Percentiles rank a stretch among this genome's conserved stretches.
phyloP scores from a whole-genome alignment of 2,329 filamentous ascomycete species.

The Botrytis cinerea region DNA sequence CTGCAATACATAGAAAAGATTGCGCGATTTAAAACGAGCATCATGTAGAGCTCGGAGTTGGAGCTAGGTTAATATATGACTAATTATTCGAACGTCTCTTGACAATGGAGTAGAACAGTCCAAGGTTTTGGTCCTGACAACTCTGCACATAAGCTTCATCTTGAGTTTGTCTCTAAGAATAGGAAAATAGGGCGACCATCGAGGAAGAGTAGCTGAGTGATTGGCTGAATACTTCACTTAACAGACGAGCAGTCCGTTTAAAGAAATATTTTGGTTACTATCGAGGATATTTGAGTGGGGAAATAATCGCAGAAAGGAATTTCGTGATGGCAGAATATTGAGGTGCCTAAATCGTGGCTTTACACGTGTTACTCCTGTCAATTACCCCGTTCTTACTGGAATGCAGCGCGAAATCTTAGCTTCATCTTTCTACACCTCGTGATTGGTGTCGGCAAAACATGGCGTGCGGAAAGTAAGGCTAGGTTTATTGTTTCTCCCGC shows the following conservation, averaged over 20 bases:
- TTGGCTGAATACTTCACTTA: too few species aligned
- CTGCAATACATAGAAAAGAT: neutral
- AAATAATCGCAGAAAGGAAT: too few species aligned
- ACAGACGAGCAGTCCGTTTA: too few species aligned
- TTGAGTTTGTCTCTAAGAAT: too few species aligned
- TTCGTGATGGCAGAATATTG: neutral
- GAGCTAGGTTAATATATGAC: neutral
- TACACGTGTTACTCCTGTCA: neutral
- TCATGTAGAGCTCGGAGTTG: neutral
- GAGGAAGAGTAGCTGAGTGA: too few species aligned
- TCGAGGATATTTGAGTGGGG: too few species aligned
- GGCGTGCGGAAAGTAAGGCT: neutral
- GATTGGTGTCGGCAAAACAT: neutral
- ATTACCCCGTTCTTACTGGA: neutral
- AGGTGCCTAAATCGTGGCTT: conserved; percentile 11
- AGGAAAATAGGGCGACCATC: too few species aligned
- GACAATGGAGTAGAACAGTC: too few species aligned
- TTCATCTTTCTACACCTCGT: neutral
- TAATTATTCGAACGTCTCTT: too few species aligned
- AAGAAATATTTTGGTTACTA: too few species aligned
- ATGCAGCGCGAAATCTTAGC: neutral
- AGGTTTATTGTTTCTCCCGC: neutral
- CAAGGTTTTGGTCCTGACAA: too few species aligned
- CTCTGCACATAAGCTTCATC: too few species aligned
- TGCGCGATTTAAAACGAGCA: neutral